Evolutionary conservation across 495 filamentous ascomycete species (phyloP), one percentile per base, ranked within the genome.

Genomic region (Hyaloscypha variabilis): DNA sequence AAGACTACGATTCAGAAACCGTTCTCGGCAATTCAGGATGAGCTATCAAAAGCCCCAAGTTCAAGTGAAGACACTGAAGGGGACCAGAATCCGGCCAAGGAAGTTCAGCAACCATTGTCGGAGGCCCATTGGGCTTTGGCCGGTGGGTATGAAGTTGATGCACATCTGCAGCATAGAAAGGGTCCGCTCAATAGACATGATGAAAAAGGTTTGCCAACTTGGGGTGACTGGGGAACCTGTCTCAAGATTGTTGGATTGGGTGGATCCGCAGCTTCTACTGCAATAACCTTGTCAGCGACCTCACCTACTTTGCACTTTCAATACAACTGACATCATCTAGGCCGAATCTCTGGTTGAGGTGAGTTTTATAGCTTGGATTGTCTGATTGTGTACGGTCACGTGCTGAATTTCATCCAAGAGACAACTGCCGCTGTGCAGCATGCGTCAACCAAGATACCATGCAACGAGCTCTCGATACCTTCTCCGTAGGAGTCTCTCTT

Each of bases 371-470:
- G 28, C 21, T 19, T 54, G 55, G n/a, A n/a, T n/a, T n/a, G n/a
- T n/a, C 4, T 10, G 21, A 31, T 8, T 55, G 14, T 3, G 14
- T 29, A 19, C 10, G 4, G 17, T 56, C 39, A 30, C 26, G 34
- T 62, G 60, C 24, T 31, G 63, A 50, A 61, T 57, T 63, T 30
- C n/a, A n/a, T 24, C 4, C 4, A 10, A 94, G 93, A 69, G 93
- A 97, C 61, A 91, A 93, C 71, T 97, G 93, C 71, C 90, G 87
- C 57, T 97, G 93, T 71, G 63, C 73, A 0, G 73, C 78, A 56
- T 97, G 93, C 73, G 80, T 92, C 11, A 88, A 96, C 72, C 87
- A 85, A 64, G 86, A 90, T 59, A 97, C 93, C 17, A 86, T 76
- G 73, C 93, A 97, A 75, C 82, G 91, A 34, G 82, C 83, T 29